Evolutionary conservation across 2,329 filamentous ascomycete genomes (phyloP).

Genomic region (Dendryphion nanum): DNA sequence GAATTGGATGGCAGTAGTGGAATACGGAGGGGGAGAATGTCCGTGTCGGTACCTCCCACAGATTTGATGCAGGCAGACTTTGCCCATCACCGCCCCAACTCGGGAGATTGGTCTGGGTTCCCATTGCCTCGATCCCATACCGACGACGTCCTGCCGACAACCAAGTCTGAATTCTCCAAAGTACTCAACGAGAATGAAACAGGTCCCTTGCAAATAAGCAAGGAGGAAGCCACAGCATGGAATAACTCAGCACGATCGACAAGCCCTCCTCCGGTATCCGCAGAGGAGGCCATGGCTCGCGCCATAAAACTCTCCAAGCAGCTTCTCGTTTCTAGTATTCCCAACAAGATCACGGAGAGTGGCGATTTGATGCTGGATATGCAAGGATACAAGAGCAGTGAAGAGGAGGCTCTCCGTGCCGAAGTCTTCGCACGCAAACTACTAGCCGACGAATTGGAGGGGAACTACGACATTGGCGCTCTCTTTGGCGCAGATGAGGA

Average conservation of each 20-base stretch:
- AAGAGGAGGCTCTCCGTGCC: constrained; percentile 86
- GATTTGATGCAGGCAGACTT: constrained; percentile 18
- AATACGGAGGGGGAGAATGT: constrained; percentile 25
- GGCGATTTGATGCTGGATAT: constrained; percentile 98
- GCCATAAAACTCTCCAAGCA: constrained; percentile 84
- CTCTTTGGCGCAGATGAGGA: constrained; percentile 93
- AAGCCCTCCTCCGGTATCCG: constrained; percentile 73
- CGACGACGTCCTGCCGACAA: constrained; percentile 52
- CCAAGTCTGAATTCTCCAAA: constrained; percentile 39
- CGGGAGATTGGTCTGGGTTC: constrained; percentile 37
- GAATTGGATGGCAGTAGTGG: constrained; percentile 56
- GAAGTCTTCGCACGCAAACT: constrained; percentile 94
- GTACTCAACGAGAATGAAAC: constrained; percentile 26
- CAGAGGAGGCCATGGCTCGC: constrained; percentile 75
- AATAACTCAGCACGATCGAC: constrained; percentile 54
- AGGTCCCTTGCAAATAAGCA: constrained; percentile 32
- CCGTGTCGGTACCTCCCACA: constrained; percentile 25
- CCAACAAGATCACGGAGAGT: constrained; percentile 84
- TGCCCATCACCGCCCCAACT: constrained; percentile 24
- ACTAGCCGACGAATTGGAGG: constrained; percentile 86
- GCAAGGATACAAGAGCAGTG: constrained; percentile 92
- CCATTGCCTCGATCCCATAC: constrained; percentile 48
- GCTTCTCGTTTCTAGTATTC: constrained; percentile 86
- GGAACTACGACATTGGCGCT: constrained; percentile 93
- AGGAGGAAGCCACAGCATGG: constrained; percentile 35